phyloP scores from a whole-genome alignment of 495 filamentous ascomycete species.

The Trichocladium uniseriatum region DNA sequence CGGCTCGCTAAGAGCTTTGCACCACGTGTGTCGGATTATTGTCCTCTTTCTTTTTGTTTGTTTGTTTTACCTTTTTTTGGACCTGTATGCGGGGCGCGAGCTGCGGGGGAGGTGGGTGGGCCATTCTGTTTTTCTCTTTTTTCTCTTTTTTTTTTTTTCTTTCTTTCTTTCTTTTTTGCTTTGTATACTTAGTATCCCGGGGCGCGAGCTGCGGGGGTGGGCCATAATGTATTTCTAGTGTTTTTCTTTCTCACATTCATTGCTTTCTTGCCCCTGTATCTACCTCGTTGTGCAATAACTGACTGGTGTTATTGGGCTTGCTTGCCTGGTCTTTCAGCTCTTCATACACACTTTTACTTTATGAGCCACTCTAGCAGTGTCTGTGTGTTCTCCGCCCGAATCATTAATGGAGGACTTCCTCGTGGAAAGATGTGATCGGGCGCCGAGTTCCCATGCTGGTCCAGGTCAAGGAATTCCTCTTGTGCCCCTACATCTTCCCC shows the following conservation, averaged over 20 bases:
- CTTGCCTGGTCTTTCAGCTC: no score
- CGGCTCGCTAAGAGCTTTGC: no score
- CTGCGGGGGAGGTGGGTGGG: neutral
- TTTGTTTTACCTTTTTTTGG: neutral
- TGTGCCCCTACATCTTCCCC: neutral
- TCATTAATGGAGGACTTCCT: neutral
- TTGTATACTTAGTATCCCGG: no score
- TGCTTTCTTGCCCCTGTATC: no score
- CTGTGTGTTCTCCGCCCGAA: neutral
- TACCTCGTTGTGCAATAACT: no score
- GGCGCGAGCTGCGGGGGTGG: no score
- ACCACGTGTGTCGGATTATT: no score
- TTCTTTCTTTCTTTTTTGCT: no score
- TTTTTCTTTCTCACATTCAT: no score
- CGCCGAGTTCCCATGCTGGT: neutral
- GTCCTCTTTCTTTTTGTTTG: neutral
- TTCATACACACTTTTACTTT: no score
- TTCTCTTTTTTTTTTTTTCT: neutral
- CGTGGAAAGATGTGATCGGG: neutral
- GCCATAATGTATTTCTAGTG: no score
- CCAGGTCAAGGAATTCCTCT: neutral
- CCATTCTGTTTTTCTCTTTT: neutral
- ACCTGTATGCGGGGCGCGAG: neutral
- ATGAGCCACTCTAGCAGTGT: neutral
- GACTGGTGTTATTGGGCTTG: no score